Conservation (phyloP, 2,329 filamentous ascomycete genomes). For the Fusarium luffae region DNA sequence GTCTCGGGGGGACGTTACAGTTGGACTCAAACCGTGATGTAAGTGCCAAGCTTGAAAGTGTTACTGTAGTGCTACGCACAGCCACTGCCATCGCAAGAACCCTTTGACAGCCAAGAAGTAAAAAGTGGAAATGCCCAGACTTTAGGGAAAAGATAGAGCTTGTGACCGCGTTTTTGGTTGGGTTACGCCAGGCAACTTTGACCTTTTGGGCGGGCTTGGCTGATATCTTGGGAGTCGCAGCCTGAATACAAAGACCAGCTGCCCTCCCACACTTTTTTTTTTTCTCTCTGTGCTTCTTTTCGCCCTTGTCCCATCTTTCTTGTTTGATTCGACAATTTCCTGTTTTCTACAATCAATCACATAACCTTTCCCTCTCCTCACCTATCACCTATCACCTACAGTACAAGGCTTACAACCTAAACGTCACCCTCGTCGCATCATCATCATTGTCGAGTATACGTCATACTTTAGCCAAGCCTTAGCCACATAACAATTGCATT, state of each 20-base stretch:
- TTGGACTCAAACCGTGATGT: slow-evolving; percentile 19
- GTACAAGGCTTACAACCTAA: too few species aligned
- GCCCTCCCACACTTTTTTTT: slow-evolving; percentile 18
- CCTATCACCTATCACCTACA: background rate
- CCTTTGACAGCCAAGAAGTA: slow-evolving; percentile 26
- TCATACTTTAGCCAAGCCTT: background rate
- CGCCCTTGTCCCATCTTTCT: slow-evolving; percentile 1
- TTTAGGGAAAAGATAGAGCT: slow-evolving; percentile 6
- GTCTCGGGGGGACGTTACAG: background rate
- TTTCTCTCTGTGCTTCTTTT: background rate
- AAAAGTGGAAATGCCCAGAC: slow-evolving; percentile 31
- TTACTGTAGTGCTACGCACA: slow-evolving; percentile 15
- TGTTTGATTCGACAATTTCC: slow-evolving; percentile 5
- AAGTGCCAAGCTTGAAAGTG: slow-evolving; percentile 29
- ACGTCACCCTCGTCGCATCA: slow-evolving; percentile 17
- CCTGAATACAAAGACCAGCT: slow-evolving; percentile 22
- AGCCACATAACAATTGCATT: slow-evolving; percentile 13
- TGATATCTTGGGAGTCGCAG: slow-evolving; percentile 20
- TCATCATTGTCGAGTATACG: background rate
- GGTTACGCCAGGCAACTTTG: slow-evolving; percentile 22
- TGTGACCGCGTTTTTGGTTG: slow-evolving; percentile 21
- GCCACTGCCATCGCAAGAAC: slow-evolving; percentile 23
- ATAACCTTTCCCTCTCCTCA: background rate
- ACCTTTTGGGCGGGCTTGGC: slow-evolving; percentile 15
- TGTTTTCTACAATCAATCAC: slow-evolving; percentile 17